Conservation (phyloP, 129 eudicot species). For the Helianthus annuus region DNA sequence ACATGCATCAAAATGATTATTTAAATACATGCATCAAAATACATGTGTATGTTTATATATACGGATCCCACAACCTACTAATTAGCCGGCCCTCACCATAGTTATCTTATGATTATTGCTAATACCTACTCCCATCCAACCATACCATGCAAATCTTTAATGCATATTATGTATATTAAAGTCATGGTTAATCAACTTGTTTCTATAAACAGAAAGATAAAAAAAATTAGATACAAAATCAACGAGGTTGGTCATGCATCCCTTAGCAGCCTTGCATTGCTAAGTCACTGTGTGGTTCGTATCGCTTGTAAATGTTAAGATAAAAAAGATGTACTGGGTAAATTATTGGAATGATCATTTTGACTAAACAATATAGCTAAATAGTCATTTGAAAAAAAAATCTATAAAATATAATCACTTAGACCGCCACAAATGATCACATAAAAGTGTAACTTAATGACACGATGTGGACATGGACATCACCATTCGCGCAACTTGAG, state of each 20-base stretch:
- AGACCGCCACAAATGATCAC: background rate
- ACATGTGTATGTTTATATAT: too few relatives aligned
- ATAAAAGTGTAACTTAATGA: background rate
- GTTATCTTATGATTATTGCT: conserved; percentile 4
- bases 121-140: conserved; percentile 4
- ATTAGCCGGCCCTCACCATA: background rate
- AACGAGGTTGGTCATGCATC: background rate
- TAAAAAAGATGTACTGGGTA: background rate
- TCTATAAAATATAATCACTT: background rate
- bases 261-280: background rate
- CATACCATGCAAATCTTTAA: background rate
- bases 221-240: background rate
- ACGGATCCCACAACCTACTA: background rate
- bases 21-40: too few relatives aligned
- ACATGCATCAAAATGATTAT: too few relatives aligned
- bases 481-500: too few relatives aligned
- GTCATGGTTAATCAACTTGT: background rate
- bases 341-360: background rate
- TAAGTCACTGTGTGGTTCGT: background rate
- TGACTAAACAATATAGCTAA: background rate
- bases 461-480: too few relatives aligned
- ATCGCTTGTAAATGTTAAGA: background rate
- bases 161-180: background rate
- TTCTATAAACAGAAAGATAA: background rate
- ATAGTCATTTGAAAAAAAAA: too few relatives aligned